phyloP scores from a whole-genome alignment of 257 asterid genomes.

The Fraxinus quadrangulata region DNA sequence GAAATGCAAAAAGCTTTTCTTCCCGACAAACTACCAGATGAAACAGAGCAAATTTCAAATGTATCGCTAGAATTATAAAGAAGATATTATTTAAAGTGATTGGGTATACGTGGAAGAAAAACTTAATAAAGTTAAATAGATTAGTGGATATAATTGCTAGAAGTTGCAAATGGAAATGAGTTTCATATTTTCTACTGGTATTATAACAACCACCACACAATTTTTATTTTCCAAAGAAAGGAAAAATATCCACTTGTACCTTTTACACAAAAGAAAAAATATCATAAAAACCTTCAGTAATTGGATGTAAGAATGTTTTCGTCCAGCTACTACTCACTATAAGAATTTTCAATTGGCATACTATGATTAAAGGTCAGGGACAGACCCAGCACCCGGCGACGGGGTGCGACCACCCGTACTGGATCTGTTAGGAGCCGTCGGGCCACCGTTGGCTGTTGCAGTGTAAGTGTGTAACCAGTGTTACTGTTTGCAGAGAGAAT shows the following conservation, averaged over 20 bases:
- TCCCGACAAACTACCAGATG: no score
- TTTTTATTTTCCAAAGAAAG: neutral
- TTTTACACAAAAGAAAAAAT: neutral
- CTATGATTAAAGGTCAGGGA: neutral
- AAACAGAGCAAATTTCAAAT: neutral
- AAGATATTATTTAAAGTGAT: neutral
- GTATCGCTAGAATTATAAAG: no score
- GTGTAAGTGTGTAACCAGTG: no score
- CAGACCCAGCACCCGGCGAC: no score
- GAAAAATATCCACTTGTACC: neutral
- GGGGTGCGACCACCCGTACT: no score
- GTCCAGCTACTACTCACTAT: neutral
- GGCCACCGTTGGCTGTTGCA: no score
- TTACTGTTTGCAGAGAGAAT: no score
- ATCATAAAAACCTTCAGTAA: neutral
- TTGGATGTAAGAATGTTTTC: neutral
- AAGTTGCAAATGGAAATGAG: neutral
- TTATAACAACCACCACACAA: neutral
- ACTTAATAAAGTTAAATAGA: no score
- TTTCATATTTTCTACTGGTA: neutral
- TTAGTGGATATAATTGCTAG: no score
- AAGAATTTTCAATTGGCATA: slow-evolving; percentile 10
- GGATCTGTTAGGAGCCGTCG: no score
- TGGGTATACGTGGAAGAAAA: neutral
- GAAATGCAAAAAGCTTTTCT: neutral